Evolutionary conservation across 2,329 filamentous ascomycete species (phyloP).

Genomic region (Blumeriella jaapii): DNA sequence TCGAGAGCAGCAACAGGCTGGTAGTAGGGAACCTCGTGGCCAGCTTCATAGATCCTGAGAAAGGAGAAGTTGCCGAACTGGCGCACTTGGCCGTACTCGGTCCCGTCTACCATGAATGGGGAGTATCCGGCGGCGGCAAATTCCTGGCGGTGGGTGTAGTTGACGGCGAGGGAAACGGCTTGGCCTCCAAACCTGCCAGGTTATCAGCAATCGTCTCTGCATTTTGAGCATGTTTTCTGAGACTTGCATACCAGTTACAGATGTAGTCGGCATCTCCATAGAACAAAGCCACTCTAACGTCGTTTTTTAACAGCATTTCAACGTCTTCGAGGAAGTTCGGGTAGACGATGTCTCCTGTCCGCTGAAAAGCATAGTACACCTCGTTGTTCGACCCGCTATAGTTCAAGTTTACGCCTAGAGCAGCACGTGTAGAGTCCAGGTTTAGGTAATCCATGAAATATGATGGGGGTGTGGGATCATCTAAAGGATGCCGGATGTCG

Average conservation of each 20-base stretch:
- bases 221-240: background rate
- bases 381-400: slow-evolving; percentile 28
- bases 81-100: slow-evolving; percentile 44
- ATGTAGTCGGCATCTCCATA: slow-evolving; percentile 40
- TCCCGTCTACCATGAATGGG: slow-evolving; percentile 41
- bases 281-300: slow-evolving; percentile 40
- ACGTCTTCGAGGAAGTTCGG: slow-evolving; percentile 41
- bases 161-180: slow-evolving; percentile 41
- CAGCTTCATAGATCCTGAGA: slow-evolving; percentile 21
- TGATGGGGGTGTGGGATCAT: slow-evolving; percentile 39
- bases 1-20: slow-evolving; percentile 21
- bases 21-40: slow-evolving; percentile 20
- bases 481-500: slow-evolving; percentile 39
- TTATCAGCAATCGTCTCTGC: background rate
- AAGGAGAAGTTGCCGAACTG: slow-evolving; percentile 42
- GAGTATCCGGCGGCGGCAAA: slow-evolving; percentile 46
- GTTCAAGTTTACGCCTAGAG: slow-evolving; percentile 23
- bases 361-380: slow-evolving; percentile 34
- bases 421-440: slow-evolving; percentile 5
- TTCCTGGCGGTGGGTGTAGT: slow-evolving; percentile 32
- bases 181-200: slow-evolving; percentile 38
- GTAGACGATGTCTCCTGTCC: slow-evolving; percentile 48
- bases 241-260: slow-evolving; percentile 13
- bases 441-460: slow-evolving; percentile 34
- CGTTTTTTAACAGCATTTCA: slow-evolving; percentile 34